phyloP scores from a whole-genome alignment of 768 basidiomycete genomes.

The Trametes coccinea region DNA sequence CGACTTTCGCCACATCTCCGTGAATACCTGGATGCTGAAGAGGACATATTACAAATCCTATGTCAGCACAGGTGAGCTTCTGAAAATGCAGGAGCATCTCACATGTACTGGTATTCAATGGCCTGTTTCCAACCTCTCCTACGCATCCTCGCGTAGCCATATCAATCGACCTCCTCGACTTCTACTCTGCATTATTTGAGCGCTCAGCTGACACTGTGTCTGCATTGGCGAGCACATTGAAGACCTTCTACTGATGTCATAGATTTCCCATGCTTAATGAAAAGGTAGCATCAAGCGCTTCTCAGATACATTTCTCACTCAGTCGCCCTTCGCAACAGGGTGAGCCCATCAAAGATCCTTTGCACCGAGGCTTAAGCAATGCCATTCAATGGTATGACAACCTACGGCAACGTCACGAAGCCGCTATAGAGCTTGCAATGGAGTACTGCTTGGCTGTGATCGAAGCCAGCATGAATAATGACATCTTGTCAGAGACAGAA shows the following conservation, averaged over 20 bases:
- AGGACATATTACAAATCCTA: no score
- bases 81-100: conserved; percentile 29
- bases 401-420: conserved; percentile 23
- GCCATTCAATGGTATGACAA: conserved; percentile 36
- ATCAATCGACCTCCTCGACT: conserved; percentile 34
- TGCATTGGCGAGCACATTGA: conserved; percentile 31
- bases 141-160: conserved; percentile 23
- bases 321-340: conserved; percentile 23
- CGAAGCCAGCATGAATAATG: no score
- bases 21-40: no score
- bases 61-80: background rate
- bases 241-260: conserved; percentile 32
- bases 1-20: no score
- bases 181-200: conserved; percentile 39
- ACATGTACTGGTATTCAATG: conserved; percentile 32
- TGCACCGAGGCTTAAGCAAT: conserved; percentile 27
- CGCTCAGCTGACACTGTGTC: conserved; percentile 39
- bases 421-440: conserved; percentile 11
- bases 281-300: conserved; percentile 15
- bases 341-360: conserved; percentile 31
- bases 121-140: conserved; percentile 37
- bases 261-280: conserved; percentile 26
- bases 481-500: no score
- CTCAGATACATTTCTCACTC: no score
- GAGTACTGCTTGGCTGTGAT: background rate